Conservation (phyloP, 176 grass and related monocot genomes). For the Oryza nivara region DNA sequence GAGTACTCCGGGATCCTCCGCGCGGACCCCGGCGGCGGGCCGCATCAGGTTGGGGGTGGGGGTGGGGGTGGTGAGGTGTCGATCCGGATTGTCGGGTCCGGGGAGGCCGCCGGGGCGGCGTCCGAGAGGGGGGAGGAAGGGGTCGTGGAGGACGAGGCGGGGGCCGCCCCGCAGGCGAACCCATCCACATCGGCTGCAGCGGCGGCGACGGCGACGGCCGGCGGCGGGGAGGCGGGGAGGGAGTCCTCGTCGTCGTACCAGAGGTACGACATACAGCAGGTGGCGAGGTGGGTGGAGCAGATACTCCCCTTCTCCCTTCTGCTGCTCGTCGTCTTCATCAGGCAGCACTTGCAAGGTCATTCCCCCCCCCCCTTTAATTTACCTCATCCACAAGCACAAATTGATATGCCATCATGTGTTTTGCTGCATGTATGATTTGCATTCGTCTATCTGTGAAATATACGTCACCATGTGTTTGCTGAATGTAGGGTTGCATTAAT, state of each 20-base stretch:
- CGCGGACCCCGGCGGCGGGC: conserved; percentile 31
- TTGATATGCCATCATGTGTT: not conserved
- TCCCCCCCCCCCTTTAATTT: not conserved
- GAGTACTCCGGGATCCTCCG: conserved; percentile 94
- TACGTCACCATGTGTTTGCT: not conserved
- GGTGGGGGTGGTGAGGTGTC: conserved; percentile 79
- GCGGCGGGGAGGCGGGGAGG: conserved; percentile 31
- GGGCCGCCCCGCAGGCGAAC: not conserved
- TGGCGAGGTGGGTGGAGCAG: conserved; percentile 97
- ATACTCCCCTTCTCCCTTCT: conserved; percentile 95
- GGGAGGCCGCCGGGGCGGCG: conserved; percentile 49
- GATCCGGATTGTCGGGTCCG: conserved; percentile 81
- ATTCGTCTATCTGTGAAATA: not conserved
- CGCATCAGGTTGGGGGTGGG: conserved; percentile 23
- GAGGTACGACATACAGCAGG: conserved; percentile 97
- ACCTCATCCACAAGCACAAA: not conserved
- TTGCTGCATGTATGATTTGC: not conserved
- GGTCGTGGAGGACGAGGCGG: conserved; percentile 42
- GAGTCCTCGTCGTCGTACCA: conserved; percentile 64
- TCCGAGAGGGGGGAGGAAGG: conserved; percentile 43
- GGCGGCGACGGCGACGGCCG: not conserved
- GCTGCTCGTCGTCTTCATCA: conserved; percentile 95
- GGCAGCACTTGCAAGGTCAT: conserved; percentile 93
- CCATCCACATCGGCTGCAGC: not conserved
- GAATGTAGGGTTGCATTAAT: not conserved